These are phyloP conservation scores for Cryphonectria nitschkei DNA, from an alignment of 2,329 filamentous ascomycete genomes.

Conservation along the genomic window DNA sequence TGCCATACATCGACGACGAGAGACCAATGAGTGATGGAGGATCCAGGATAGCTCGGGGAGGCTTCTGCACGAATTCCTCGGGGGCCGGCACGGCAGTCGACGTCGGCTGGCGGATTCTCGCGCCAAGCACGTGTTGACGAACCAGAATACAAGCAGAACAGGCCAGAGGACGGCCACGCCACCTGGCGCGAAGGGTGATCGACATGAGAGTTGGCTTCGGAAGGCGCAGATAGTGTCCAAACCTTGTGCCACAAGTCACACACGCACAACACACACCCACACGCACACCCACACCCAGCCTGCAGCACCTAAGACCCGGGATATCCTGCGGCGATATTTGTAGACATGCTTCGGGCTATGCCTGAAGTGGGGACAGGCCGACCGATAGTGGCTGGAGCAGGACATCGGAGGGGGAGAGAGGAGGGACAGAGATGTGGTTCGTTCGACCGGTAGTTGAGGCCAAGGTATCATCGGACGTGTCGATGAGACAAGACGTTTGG, in stretches of 20 bases:
- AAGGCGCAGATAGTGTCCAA: conserved; percentile 16
- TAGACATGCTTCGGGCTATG: conserved; percentile 18
- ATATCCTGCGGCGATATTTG: conserved; percentile 14
- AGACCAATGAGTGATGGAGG: neutral
- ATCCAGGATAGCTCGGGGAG: neutral
- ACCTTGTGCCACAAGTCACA: neutral
- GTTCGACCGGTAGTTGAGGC: conserved; percentile 1
- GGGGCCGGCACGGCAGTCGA: neutral
- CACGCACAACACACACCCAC: neutral
- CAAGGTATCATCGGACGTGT: neutral
- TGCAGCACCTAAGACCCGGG: conserved; percentile 17
- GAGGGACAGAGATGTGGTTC: neutral
- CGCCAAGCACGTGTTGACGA: neutral
- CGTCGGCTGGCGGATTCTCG: neutral
- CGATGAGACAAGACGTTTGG: conserved; percentile 13
- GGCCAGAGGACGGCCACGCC: neutral
- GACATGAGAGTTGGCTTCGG: conserved; percentile 8
- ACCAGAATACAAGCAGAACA: neutral
- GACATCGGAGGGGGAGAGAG: neutral
- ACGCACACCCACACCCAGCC: neutral
- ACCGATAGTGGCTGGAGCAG: neutral
- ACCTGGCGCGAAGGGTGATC: neutral
- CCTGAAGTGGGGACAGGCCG: conserved; percentile 9
- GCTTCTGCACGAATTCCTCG: neutral
- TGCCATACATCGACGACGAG: neutral